Percentiles rank a stretch among this genome's conserved stretches.
These are phyloP conservation scores for Diplodia sapinea DNA, from an alignment of 2,329 filamentous ascomycete species.

Conservation along the genomic window DNA sequence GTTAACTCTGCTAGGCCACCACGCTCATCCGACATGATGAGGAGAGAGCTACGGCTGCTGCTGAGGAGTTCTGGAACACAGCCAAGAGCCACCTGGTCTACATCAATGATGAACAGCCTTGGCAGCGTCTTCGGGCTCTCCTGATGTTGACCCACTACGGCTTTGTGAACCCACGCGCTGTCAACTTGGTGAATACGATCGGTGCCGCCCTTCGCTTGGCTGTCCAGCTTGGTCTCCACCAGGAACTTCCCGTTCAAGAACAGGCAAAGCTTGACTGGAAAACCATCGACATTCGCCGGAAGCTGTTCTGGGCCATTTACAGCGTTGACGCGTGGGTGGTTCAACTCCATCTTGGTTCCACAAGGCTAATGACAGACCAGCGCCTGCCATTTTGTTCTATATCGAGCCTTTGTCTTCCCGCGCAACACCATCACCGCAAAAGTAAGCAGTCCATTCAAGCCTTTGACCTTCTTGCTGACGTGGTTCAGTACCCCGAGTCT, in stretches of 20 bases:
- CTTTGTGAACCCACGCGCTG: slow-evolving; percentile 24
- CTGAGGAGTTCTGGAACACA: slow-evolving; percentile 29
- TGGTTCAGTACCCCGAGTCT: slow-evolving; percentile 16
- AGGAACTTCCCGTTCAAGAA: neutral
- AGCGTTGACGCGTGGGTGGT: slow-evolving; percentile 21
- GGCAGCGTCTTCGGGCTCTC: slow-evolving; percentile 17
- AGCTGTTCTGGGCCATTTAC: slow-evolving; percentile 29
- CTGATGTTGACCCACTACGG: slow-evolving; percentile 29
- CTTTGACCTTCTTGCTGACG: neutral
- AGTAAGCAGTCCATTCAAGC: neutral
- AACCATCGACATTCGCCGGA: slow-evolving; percentile 22
- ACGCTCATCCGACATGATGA: slow-evolving; percentile 28
- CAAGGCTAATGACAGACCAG: neutral
- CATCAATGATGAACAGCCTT: slow-evolving; percentile 18
- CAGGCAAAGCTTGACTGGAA: slow-evolving; percentile 3
- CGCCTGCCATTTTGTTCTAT: slow-evolving; percentile 26
- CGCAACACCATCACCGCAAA: slow-evolving; percentile 17
- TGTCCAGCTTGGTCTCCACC: slow-evolving; percentile 20
- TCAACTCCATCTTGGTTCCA: neutral
- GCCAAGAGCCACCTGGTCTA: slow-evolving; percentile 24
- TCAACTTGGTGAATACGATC: slow-evolving; percentile 13
- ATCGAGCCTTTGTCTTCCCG: slow-evolving; percentile 22
- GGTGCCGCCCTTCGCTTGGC: slow-evolving; percentile 23
- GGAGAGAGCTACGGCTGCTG: slow-evolving; percentile 24
- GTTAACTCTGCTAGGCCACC: slow-evolving; percentile 4